These are phyloP conservation scores for Tolypocladium ovalisporum DNA, from an alignment of 2,329 filamentous ascomycete species.

Conservation along the genomic window DNA sequence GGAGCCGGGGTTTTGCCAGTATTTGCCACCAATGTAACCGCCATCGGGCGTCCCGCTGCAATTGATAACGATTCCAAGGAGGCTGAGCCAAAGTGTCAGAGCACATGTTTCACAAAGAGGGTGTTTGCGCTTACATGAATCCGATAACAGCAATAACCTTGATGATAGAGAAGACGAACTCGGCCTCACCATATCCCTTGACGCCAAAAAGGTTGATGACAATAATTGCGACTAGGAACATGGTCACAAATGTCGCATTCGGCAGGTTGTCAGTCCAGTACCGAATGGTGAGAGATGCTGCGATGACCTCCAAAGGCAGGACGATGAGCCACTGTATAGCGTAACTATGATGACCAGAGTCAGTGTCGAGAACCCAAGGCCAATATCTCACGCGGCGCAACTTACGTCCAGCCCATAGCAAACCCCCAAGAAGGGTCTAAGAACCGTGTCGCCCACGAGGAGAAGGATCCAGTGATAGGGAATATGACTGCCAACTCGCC, in stretches of 20 bases:
- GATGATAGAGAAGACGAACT: conserved; percentile 77
- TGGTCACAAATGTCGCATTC: conserved; percentile 66
- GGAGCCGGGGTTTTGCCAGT: conserved; percentile 72
- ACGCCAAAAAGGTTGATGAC: conserved; percentile 81
- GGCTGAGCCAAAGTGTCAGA: conserved; percentile 30
- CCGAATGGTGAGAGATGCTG: conserved; percentile 71
- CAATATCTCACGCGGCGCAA: conserved; percentile 6
- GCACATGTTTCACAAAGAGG: background rate
- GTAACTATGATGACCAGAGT: conserved; percentile 41
- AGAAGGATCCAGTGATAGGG: conserved; percentile 85
- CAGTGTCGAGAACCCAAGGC: background rate
- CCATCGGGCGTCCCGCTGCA: conserved; percentile 64
- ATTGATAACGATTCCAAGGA: conserved; percentile 79
- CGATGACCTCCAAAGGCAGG: conserved; percentile 76
- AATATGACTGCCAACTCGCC: conserved; percentile 91
- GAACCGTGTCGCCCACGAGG: conserved; percentile 84
- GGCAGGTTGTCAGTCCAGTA: conserved; percentile 62
- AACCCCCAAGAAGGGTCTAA: conserved; percentile 91
- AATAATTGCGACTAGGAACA: conserved; percentile 73
- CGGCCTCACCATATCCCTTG: conserved; percentile 79
- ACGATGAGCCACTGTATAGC: conserved; percentile 80
- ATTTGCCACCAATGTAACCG: conserved; percentile 69
- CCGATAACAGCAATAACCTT: conserved; percentile 80
- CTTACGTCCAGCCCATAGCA: conserved; percentile 87
- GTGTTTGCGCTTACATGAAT: conserved; percentile 55